A percentile compares a stretch with the other conserved stretches of the same genome.
phyloP scores from a whole-genome alignment of 441 rosid species.

The Omphalea diandra region DNA sequence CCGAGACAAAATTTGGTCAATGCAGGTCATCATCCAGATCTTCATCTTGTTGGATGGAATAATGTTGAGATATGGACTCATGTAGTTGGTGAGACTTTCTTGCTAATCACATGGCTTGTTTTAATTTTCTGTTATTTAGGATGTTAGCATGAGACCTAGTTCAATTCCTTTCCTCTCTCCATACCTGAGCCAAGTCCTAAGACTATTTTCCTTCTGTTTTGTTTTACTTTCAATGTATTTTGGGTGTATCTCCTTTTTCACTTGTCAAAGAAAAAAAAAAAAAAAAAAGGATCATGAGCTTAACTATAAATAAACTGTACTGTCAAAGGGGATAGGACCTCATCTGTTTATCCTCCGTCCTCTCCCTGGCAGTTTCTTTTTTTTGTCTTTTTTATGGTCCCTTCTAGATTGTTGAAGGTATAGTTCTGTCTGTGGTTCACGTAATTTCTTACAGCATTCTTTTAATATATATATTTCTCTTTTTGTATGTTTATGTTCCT shows the following conservation, averaged over 20 bases:
- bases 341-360: too few relatives aligned
- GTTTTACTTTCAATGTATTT: too few relatives aligned
- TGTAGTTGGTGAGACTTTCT: slow-evolving; percentile 62
- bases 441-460: background rate
- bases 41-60: slow-evolving; percentile 97
- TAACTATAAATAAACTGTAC: too few relatives aligned
- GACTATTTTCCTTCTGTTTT: background rate
- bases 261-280: too few relatives aligned
- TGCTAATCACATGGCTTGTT: background rate
- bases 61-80: slow-evolving; percentile 95
- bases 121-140: background rate
- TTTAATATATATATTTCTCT: background rate
- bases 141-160: background rate
- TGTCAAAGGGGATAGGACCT: too few relatives aligned
- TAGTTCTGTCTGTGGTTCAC: background rate
- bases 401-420: too few relatives aligned
- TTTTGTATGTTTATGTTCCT: background rate
- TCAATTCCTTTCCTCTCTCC: background rate
- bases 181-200: background rate
- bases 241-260: too few relatives aligned
- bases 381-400: too few relatives aligned
- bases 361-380: too few relatives aligned
- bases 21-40: slow-evolving; percentile 97
- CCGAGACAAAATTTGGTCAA: slow-evolving; percentile 16
- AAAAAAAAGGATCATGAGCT: too few relatives aligned